phyloP scores from a whole-genome alignment of 2,329 filamentous ascomycete species.

The Trichoderma oligosporum region DNA sequence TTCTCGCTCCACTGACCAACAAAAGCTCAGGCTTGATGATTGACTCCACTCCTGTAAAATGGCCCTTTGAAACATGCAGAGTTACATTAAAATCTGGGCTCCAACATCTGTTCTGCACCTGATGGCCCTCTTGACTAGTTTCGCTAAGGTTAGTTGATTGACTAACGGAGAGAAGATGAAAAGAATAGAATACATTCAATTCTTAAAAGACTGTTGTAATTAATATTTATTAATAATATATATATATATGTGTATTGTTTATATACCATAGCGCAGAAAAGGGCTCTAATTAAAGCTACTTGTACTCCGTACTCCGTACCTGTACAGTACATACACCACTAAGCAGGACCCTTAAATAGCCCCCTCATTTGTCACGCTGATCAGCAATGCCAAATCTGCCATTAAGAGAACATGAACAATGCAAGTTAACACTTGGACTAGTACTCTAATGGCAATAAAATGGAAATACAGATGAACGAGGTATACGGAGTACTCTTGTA shows the following conservation, averaged over 20 bases:
- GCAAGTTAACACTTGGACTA: neutral
- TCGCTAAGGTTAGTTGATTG: too few relatives aligned
- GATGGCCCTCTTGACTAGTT: too few relatives aligned
- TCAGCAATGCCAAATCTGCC: constrained; percentile 5
- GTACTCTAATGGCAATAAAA: neutral
- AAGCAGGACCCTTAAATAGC: neutral
- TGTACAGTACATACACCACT: neutral
- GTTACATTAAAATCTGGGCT: constrained; percentile 18
- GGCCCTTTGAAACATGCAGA: constrained; percentile 6
- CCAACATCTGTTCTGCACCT: constrained; percentile 1
- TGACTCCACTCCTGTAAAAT: constrained; percentile 14
- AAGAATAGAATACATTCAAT: neutral
- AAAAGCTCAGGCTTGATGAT: too few relatives aligned
- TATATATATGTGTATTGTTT: too few relatives aligned
- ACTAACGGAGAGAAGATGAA: too few relatives aligned
- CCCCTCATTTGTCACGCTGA: constrained; percentile 1
- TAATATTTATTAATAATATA: neutral
- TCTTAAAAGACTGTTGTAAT: neutral
- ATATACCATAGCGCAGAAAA: too few relatives aligned
- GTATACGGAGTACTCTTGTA: neutral
- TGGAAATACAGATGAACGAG: neutral
- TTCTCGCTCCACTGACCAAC: too few relatives aligned
- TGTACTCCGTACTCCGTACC: neutral
- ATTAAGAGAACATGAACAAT: neutral
- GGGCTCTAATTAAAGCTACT: too few relatives aligned